These are phyloP conservation scores for Fraxinus pennsylvanica DNA, from an alignment of 257 asterid genomes.

Conservation along the genomic window DNA sequence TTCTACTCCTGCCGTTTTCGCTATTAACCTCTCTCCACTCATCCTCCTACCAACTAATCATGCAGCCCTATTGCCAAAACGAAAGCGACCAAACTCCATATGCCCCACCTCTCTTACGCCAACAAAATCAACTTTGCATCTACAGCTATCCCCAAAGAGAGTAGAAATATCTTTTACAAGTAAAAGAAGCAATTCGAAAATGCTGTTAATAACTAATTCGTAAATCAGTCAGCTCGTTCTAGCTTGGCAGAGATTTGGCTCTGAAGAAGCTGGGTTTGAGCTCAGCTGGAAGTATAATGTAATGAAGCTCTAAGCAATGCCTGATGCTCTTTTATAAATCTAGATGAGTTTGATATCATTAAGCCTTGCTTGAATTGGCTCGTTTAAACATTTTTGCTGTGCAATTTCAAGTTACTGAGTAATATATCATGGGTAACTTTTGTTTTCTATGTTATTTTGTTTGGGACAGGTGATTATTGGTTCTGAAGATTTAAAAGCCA, in stretches of 20 bases:
- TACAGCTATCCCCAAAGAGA: neutral
- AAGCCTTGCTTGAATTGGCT: conserved; percentile 13
- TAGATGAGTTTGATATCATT: neutral
- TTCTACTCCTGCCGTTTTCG: neutral
- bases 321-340: neutral
- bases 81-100: neutral
- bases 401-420: neutral
- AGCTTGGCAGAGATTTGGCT: conserved; percentile 16
- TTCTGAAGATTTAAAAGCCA: conserved; percentile 90
- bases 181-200: neutral
- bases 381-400: neutral
- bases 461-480: conserved; percentile 75
- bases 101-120: neutral
- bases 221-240: conserved; percentile 9
- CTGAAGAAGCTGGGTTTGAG: conserved; percentile 4
- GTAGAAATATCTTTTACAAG: neutral
- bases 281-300: neutral
- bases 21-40: neutral
- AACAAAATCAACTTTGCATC: neutral
- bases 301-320: neutral
- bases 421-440: neutral
- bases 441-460: conserved; percentile 13
- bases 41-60: neutral
- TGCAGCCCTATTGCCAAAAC: neutral
- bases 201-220: neutral